Base-by-base conservation (phyloP, 352 stramenopile species). In the Globisporangium ultimum region DNA sequence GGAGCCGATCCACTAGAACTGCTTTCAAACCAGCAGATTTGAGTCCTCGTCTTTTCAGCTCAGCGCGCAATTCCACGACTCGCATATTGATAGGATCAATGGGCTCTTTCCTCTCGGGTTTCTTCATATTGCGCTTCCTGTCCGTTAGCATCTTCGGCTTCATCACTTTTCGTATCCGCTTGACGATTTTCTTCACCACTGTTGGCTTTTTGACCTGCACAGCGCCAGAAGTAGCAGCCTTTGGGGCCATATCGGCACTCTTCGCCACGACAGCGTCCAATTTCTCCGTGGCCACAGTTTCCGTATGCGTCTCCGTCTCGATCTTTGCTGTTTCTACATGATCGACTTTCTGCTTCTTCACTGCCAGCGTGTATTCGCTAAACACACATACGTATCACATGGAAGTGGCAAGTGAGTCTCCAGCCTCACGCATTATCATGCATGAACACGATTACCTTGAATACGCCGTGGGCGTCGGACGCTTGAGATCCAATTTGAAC, bases 21-120 rank as follows among this genome's bases (percentile, higher is more conserved):
- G 71, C 70, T 66, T 93, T 93, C 18, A 82, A 42, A 13, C 84
- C 84, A 20, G 55, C 73, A 2, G 72, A 64, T 12, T 70, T 74
- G 14, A 91, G 63, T 1, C 81, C 81, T 20, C 81, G 69, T 53
- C 77, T 81, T 55, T 80, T 87, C 28, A 93, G 52, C 47, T 89
- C 80, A 0, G 49, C 64, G 17, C 80, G 72, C 20, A 93, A 59
- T 11, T 93, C 67, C n/a, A 71, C 66, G 11, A 93, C 84, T 51
- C 72, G 72, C 17, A 80, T 61, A 4, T 21, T 57, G 8, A 42
- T 18, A 8, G 74, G 62, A 18, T 80, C 68, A 10, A 80, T 62
- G 21, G 28, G 42, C 54, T 61, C 71, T 6, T 10, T 36, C 7
- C 18, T 28, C 72, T 72, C 63, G 63, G 66, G 5, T 53, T 60